Conservation (phyloP, 352 stramenopile genomes). For the Globisporangium barbulae region DNA sequence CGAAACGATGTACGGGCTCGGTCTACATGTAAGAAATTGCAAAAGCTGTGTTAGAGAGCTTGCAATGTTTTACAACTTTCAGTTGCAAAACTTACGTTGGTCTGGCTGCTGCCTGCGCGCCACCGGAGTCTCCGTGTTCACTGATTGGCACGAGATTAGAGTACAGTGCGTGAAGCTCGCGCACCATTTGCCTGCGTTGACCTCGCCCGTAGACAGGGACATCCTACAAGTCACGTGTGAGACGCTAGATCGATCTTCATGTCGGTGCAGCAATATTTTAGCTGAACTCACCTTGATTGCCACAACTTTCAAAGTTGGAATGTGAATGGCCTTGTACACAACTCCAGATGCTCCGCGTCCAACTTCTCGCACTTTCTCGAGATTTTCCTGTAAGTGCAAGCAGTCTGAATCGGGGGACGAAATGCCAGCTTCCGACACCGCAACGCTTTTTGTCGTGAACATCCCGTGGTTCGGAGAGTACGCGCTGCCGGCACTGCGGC, state of each 20-base stretch:
- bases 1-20: conserved; percentile 88
- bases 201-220: conserved; percentile 81
- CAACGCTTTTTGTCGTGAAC: conserved; percentile 83
- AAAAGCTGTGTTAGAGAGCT: not conserved
- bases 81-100: conserved; percentile 30
- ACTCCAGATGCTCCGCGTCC: conserved; percentile 79
- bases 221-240: conserved; percentile 34
- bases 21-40: conserved; percentile 22
- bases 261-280: conserved; percentile 1
- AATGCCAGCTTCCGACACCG: conserved; percentile 82
- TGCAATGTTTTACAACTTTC: not conserved
- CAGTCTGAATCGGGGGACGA: conserved; percentile 74
- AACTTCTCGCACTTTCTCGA: conserved; percentile 76
- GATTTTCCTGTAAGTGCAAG: conserved; percentile 81
- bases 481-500: conserved; percentile 71
- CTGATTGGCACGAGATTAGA: conserved; percentile 85
- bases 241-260: no score
- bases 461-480: conserved; percentile 87
- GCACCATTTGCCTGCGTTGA: conserved; percentile 87
- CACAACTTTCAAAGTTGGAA: conserved; percentile 88
- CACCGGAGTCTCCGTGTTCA: conserved; percentile 23
- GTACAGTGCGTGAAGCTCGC: conserved; percentile 87
- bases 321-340: conserved; percentile 90
- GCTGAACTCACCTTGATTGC: conserved; percentile 71
- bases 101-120: conserved; percentile 12